Conservation (phyloP, 257 asterid species). For the Leptodermis oblonga region DNA sequence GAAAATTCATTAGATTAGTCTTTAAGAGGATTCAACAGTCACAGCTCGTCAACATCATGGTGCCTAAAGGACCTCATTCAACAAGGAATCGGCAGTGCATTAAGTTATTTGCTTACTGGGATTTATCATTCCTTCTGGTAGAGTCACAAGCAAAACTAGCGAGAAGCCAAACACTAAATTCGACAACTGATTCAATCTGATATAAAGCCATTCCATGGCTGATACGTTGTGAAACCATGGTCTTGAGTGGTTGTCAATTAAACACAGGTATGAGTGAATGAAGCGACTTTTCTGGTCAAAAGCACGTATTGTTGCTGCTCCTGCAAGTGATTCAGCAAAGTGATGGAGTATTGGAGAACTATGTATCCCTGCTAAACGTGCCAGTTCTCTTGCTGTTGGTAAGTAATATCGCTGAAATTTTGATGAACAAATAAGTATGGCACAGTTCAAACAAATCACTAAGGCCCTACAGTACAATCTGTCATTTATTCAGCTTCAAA, state of each 20-base stretch:
- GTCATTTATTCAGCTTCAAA: not conserved
- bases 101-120: slow-evolving; percentile 61
- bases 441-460: not conserved
- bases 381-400: slow-evolving; percentile 95
- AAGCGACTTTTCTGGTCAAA: slow-evolving; percentile 71
- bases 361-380: slow-evolving; percentile 83
- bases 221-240: slow-evolving; percentile 89
- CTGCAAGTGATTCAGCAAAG: slow-evolving; percentile 88
- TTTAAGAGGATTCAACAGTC: too few species aligned
- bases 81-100: not conserved
- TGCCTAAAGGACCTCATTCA: too few species aligned
- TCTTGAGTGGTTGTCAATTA: slow-evolving; percentile 79
- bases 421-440: not conserved
- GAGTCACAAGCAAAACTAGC: slow-evolving; percentile 73
- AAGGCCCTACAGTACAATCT: too few species aligned
- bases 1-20: slow-evolving; percentile 15
- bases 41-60: too few species aligned
- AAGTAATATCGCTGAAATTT: slow-evolving; percentile 75
- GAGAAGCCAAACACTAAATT: slow-evolving; percentile 87
- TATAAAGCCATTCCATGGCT: slow-evolving; percentile 94
- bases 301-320: slow-evolving; percentile 90
- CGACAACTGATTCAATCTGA: slow-evolving; percentile 77
- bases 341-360: slow-evolving; percentile 93
- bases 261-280: slow-evolving; percentile 59
- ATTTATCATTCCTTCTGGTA: slow-evolving; percentile 87